A percentile compares a stretch with the other conserved stretches of the same genome.
Evolutionary conservation across 495 filamentous ascomycete species (phyloP).

Genomic region (Aspergillus nidulans): DNA sequence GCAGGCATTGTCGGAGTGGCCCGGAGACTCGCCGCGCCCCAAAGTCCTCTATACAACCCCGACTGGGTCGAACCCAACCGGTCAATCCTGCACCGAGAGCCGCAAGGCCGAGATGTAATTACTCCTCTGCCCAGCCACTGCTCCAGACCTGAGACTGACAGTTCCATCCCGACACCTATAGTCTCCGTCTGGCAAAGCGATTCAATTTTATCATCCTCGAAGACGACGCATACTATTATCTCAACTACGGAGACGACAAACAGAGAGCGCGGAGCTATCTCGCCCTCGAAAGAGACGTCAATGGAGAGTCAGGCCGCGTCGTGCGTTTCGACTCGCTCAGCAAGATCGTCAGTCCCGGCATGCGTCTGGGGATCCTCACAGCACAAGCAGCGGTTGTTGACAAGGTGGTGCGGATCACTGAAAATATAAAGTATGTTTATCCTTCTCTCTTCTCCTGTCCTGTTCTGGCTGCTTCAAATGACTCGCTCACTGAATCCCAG

Average conservation of each 20-base stretch:
- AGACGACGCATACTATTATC: conserved; percentile 5
- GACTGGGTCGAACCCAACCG: conserved; percentile 5
- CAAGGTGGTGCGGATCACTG: too few species aligned
- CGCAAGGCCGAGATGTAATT: conserved; percentile 2
- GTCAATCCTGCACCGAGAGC: conserved; percentile 3
- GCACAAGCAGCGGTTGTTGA: neutral
- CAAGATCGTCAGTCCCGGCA: conserved; percentile 4
- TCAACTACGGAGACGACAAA: neutral
- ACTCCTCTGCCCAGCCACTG: too few species aligned
- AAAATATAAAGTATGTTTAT: too few species aligned
- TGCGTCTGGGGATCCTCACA: conserved; percentile 5
- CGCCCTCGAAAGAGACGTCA: neutral
- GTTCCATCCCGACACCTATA: neutral
- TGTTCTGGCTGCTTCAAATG: neutral
- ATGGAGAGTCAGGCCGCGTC: conserved; percentile 6
- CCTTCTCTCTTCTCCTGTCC: too few species aligned
- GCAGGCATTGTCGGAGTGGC: too few species aligned
- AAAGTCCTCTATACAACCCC: conserved; percentile 3
- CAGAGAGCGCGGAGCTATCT: conserved; percentile 2
- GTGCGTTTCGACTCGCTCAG: conserved; percentile 7
- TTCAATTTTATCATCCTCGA: conserved; percentile 6
- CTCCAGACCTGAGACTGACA: too few species aligned
- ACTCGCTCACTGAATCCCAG: neutral
- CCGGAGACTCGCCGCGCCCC: neutral
- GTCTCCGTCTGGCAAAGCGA: neutral